Percentiles rank a stretch among this genome's conserved stretches.
Conservation (phyloP, 331 rosid genomes). For the Quercus phellos region DNA sequence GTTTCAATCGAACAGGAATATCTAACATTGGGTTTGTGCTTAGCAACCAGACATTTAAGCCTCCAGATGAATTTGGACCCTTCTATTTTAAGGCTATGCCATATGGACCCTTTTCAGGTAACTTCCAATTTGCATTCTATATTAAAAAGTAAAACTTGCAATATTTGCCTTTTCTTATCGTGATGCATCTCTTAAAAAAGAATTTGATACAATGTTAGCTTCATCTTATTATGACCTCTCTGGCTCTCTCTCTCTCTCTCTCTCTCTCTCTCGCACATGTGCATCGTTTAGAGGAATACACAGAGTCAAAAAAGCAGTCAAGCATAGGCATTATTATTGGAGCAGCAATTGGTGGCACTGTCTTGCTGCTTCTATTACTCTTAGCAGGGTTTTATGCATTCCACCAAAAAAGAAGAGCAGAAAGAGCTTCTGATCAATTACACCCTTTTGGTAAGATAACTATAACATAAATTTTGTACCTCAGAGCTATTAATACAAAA, state of each 20-base stretch:
- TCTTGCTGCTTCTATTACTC: slow-evolving; percentile 37
- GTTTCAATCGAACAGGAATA: slow-evolving; percentile 41
- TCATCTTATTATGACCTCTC: not conserved
- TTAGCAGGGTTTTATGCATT: slow-evolving; percentile 47
- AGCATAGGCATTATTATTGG: slow-evolving; percentile 46
- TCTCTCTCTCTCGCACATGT: not conserved
- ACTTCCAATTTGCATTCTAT: not conserved
- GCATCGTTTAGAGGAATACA: not conserved
- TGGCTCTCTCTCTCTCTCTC: not conserved
- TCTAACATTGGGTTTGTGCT: slow-evolving; percentile 34
- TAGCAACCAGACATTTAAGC: slow-evolving; percentile 52
- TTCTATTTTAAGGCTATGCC: slow-evolving; percentile 19
- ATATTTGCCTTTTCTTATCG: not conserved
- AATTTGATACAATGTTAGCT: not conserved
- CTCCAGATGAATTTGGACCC: slow-evolving; percentile 44
- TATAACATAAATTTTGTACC: not conserved
- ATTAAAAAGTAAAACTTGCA: not conserved
- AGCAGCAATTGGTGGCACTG: slow-evolving; percentile 46
- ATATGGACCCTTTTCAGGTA: slow-evolving; percentile 28
- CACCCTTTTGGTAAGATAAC: slow-evolving; percentile 49
- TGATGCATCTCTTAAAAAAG: not conserved
- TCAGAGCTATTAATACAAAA: not conserved
- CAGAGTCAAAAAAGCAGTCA: slow-evolving; percentile 27
- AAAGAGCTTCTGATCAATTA: slow-evolving; percentile 24
- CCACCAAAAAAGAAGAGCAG: slow-evolving; percentile 45